Percentiles rank a stretch among this genome's conserved stretches.
These are phyloP conservation scores for Parasarocladium wereldwijsianum DNA, from an alignment of 2,329 filamentous ascomycete species.

Conservation along the genomic window DNA sequence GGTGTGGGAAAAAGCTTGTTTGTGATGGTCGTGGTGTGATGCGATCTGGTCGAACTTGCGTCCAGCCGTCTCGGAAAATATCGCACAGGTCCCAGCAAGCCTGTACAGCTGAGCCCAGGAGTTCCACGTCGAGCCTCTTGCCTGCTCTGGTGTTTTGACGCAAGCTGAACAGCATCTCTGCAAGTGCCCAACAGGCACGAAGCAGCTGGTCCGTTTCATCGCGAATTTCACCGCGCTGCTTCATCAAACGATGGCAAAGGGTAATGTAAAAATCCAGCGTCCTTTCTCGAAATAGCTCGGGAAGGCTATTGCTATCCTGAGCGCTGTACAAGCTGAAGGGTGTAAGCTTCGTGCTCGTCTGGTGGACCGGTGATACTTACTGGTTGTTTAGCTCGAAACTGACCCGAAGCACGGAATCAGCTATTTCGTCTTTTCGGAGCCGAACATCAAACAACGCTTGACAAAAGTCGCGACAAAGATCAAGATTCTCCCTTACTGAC, in stretches of 20 bases:
- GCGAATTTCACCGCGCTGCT: slow-evolving; percentile 64
- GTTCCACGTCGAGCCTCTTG: slow-evolving; percentile 62
- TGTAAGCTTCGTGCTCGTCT: slow-evolving; percentile 12
- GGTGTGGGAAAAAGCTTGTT: slow-evolving; percentile 48
- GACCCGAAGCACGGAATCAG: slow-evolving; percentile 78
- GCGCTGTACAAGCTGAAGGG: slow-evolving; percentile 62
- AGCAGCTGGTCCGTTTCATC: slow-evolving; percentile 76
- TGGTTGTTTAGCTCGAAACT: slow-evolving; percentile 95
- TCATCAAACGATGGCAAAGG: slow-evolving; percentile 90
- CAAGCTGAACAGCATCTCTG: slow-evolving; percentile 85
- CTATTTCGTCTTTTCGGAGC: slow-evolving; percentile 58
- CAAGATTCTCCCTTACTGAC: slow-evolving; percentile 60
- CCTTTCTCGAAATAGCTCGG: slow-evolving; percentile 74
- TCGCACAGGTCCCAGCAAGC: slow-evolving; percentile 93
- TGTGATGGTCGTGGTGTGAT: slow-evolving; percentile 75
- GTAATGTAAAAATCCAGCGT: slow-evolving; percentile 93
- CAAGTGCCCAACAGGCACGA: slow-evolving; percentile 75
- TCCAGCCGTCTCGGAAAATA: slow-evolving; percentile 85
- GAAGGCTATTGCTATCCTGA: slow-evolving; percentile 63
- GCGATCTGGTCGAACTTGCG: slow-evolving; percentile 70
- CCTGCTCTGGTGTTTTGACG: slow-evolving; percentile 68
- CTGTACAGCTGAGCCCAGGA: slow-evolving; percentile 76
- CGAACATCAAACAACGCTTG: slow-evolving; percentile 82
- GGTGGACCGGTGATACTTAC: slow-evolving; percentile 23
- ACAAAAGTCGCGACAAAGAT: slow-evolving; percentile 83